Evolutionary conservation across 148 eudicot genomes (phyloP).

Genomic region (Heliosperma pusillum): DNA sequence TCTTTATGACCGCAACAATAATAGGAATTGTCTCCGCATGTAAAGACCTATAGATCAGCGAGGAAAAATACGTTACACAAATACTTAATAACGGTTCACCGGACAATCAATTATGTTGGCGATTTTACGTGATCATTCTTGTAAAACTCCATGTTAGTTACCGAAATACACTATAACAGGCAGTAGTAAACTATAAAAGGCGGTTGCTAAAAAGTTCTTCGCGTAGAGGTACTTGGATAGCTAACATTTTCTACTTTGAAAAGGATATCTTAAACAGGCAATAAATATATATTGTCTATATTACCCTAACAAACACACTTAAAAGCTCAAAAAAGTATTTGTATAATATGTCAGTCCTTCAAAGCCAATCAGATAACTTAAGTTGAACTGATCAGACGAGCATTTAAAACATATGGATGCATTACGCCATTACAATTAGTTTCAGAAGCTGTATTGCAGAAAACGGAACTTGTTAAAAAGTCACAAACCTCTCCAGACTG

Average conservation of each 20-base stretch:
- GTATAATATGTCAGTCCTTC: too few species aligned
- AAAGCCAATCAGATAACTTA: background rate
- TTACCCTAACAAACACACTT: too few species aligned
- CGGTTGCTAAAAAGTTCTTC: too few species aligned
- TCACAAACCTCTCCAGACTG: slow-evolving; percentile 78
- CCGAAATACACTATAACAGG: too few species aligned
- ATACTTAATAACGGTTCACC: background rate
- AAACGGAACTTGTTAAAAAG: background rate
- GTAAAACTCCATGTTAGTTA: too few species aligned
- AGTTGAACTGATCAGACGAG: background rate
- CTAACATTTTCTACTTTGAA: too few species aligned
- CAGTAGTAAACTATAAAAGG: too few species aligned
- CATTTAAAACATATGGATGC: background rate
- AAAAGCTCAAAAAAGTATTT: too few species aligned
- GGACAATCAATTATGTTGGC: background rate
- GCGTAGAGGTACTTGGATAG: too few species aligned
- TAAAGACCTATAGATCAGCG: slow-evolving; percentile 59
- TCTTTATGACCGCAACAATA: slow-evolving; percentile 90
- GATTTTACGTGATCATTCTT: too few species aligned
- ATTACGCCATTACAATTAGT: background rate
- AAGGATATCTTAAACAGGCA: background rate
- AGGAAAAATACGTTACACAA: background rate
- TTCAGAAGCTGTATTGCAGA: background rate
- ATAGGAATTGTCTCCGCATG: slow-evolving; percentile 93
- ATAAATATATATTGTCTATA: too few species aligned